These are phyloP conservation scores for Citeromyces hawaiiensis DNA, from an alignment of 1,139 yeast genomes.

Conservation along the genomic window DNA sequence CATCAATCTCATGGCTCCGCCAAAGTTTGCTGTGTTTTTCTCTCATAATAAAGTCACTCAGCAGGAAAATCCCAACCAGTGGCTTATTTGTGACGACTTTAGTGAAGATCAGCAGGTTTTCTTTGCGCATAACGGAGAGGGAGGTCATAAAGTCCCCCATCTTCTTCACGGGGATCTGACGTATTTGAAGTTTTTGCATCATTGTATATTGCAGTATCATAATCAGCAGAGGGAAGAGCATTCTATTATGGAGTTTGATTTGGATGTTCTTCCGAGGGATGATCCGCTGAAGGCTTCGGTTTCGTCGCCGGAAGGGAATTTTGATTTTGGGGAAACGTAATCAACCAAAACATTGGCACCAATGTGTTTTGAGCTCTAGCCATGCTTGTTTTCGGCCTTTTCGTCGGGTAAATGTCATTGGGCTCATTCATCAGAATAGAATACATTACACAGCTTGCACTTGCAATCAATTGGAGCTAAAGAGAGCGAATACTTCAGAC, in stretches of 20 bases:
- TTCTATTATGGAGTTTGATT: constrained; percentile 1
- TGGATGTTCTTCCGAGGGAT: neutral
- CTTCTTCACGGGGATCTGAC: constrained; percentile 17
- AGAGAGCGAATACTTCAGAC: too few species aligned
- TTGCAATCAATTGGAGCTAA: too few species aligned
- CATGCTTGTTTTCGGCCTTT: too few species aligned
- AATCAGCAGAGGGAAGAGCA: constrained; percentile 1
- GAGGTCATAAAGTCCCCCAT: constrained; percentile 37
- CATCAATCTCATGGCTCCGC: constrained; percentile 29
- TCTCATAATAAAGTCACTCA: constrained; percentile 27
- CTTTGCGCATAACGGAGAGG: constrained; percentile 45
- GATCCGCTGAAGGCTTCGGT: neutral
- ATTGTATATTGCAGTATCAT: constrained; percentile 13
- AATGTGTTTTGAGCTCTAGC: too few species aligned
- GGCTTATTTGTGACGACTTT: constrained; percentile 77
- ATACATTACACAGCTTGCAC: too few species aligned
- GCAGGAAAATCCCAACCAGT: constrained; percentile 41
- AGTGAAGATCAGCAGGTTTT: constrained; percentile 74
- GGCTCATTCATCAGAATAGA: too few species aligned
- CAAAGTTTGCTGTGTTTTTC: constrained; percentile 68
- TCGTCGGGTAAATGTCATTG: too few species aligned
- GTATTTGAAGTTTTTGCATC: constrained; percentile 15
- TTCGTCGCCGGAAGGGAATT: neutral
- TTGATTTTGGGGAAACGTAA: too few species aligned
- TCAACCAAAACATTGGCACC: too few species aligned